Evolutionary conservation across 2,329 filamentous ascomycete species (phyloP).

Genomic region (Monosporascus cannonballus): DNA sequence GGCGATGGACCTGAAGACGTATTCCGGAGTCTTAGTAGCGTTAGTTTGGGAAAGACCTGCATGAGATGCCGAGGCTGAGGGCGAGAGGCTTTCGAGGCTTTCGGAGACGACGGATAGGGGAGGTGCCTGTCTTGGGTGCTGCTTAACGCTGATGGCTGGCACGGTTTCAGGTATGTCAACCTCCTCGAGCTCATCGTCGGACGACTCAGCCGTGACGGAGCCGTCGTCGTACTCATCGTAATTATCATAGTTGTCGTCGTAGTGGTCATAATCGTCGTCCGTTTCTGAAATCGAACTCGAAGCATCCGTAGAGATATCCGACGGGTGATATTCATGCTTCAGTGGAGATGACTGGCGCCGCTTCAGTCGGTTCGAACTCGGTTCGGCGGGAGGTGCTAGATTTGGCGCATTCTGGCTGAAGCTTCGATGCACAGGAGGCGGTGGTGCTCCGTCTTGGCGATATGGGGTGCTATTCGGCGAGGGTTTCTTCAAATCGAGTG

Average conservation of each 20-base stretch:
- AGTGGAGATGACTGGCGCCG: constrained; percentile 84
- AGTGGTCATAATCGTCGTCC: constrained; percentile 36
- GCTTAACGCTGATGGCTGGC: constrained; percentile 51
- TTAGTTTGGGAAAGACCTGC: constrained; percentile 59
- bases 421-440: constrained; percentile 48
- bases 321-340: constrained; percentile 95
- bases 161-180: constrained; percentile 54
- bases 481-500: constrained; percentile 27
- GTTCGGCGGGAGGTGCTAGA: constrained; percentile 43
- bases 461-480: constrained; percentile 29
- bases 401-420: constrained; percentile 31
- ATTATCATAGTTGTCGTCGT: neutral
- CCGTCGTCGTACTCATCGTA: constrained; percentile 43
- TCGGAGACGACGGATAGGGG: constrained; percentile 39
- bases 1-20: constrained; percentile 42
- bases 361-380: constrained; percentile 41
- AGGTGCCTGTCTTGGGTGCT: constrained; percentile 22
- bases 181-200: constrained; percentile 53
- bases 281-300: constrained; percentile 21
- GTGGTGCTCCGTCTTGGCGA: constrained; percentile 50
- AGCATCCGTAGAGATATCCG: constrained; percentile 51
- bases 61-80: constrained; percentile 80
- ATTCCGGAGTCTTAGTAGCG: constrained; percentile 33
- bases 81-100: constrained; percentile 54
- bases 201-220: constrained; percentile 37